Percentiles rank a stretch among this genome's conserved stretches.
Evolutionary conservation across 306 rosid genomes (phyloP).

Genomic region (Castanea sativa): DNA sequence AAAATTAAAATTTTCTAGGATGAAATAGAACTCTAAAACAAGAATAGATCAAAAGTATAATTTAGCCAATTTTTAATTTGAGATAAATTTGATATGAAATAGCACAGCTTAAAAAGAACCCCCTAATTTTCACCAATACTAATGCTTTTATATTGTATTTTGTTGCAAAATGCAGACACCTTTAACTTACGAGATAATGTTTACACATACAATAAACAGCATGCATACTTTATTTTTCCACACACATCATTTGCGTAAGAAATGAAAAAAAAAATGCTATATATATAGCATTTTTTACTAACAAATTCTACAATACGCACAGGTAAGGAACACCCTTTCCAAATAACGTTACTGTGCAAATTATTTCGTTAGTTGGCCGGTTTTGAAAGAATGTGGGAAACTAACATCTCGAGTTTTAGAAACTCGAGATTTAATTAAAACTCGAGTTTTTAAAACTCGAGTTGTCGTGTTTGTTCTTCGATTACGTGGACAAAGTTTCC

Average conservation of each 20-base stretch:
- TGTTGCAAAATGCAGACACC: not conserved
- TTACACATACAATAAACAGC: not conserved
- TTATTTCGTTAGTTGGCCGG: no score
- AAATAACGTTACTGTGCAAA: no score
- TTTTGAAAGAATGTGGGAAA: no score
- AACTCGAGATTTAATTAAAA: no score
- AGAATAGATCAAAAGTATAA: not conserved
- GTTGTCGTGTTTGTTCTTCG: no score
- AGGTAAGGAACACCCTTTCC: no score
- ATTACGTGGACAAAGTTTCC: no score
- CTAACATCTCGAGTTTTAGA: no score
- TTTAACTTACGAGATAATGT: not conserved
- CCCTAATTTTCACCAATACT: no score
- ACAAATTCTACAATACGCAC: no score
- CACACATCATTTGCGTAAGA: not conserved
- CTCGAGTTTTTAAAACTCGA: no score
- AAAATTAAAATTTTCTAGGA: not conserved
- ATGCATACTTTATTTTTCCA: not conserved
- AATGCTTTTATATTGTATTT: not conserved
- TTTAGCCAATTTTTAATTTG: not conserved
- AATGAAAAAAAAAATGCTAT: not conserved
- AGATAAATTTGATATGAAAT: not conserved
- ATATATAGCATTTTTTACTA: not conserved
- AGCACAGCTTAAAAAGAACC: not conserved
- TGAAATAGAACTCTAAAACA: no score